Evolutionary conservation across 495 filamentous ascomycete species (phyloP).

Genomic region (Neurospora discreta): DNA sequence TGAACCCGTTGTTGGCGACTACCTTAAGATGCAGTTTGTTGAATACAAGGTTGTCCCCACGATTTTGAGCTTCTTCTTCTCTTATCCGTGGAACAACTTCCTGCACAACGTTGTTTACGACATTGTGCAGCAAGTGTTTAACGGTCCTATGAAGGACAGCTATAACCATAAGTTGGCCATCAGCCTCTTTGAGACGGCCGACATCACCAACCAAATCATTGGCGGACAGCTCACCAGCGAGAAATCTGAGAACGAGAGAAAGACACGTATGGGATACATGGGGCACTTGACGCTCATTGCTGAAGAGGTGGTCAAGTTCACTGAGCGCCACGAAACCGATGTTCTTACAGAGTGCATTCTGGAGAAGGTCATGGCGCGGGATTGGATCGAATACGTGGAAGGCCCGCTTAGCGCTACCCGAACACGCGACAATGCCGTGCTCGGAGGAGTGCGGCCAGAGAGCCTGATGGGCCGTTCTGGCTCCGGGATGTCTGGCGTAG

Average conservation of each 20-base stretch:
- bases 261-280: conserved; percentile 96
- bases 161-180: conserved; percentile 90
- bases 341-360: conserved; percentile 72
- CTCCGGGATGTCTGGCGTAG: conserved; percentile 24
- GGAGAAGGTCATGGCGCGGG: conserved; percentile 73
- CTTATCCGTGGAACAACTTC: conserved; percentile 99
- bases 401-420: conserved; percentile 86
- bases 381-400: conserved; percentile 95
- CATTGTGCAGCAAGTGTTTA: conserved; percentile 98
- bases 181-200: conserved; percentile 80
- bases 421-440: conserved; percentile 93
- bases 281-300: conserved; percentile 95
- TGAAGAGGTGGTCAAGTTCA: conserved; percentile 98
- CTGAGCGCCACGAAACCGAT: conserved; percentile 84
- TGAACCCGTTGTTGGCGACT: conserved; percentile 91
- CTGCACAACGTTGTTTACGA: conserved; percentile 99
- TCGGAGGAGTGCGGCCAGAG: conserved; percentile 92
- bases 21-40: conserved; percentile 93
- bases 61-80: conserved; percentile 96
- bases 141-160: conserved; percentile 92
- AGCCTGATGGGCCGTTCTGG: conserved; percentile 15
- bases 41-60: conserved; percentile 90
- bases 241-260: conserved; percentile 63
- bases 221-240: conserved; percentile 83
- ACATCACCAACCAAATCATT: conserved; percentile 83